phyloP scores from a whole-genome alignment of 2,329 filamentous ascomycete species.

The Aspergillus caelatus region DNA sequence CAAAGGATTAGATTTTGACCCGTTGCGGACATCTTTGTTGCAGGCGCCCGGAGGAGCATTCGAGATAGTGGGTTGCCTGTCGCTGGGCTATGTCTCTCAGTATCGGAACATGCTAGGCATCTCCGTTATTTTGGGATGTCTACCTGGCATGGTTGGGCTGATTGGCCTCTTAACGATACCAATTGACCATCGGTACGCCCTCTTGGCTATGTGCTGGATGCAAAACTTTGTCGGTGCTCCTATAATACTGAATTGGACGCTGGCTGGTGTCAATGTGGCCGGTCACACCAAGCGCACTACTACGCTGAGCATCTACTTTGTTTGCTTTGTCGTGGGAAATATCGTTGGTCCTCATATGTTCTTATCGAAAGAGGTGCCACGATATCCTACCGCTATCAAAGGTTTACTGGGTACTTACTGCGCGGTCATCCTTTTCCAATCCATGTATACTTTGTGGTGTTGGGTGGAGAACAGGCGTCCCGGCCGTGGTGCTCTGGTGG shows the following conservation, averaged over 20 bases:
- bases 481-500: neutral
- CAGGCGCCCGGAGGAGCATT: neutral
- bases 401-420: conserved; percentile 43
- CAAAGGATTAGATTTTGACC: conserved; percentile 33
- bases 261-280: conserved; percentile 24
- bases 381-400: conserved; percentile 44
- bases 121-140: conserved; percentile 41
- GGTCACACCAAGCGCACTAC: conserved; percentile 53
- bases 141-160: conserved; percentile 50
- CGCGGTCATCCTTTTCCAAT: conserved; percentile 35
- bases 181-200: conserved; percentile 40
- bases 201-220: neutral
- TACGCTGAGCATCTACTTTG: conserved; percentile 32
- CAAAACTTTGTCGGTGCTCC: neutral
- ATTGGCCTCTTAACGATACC: conserved; percentile 51
- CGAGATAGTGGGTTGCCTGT: neutral
- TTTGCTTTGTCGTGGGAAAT: conserved; percentile 30
- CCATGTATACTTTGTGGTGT: conserved; percentile 18
- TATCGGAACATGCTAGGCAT: conserved; percentile 1
- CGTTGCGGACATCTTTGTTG: neutral
- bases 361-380: conserved; percentile 41
- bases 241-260: neutral
- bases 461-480: conserved; percentile 9
- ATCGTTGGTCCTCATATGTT: conserved; percentile 49
- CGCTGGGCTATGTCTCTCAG: neutral